These are phyloP conservation scores for Tetrahymena elliotti DNA, from an alignment of 73 alveolate genomes.

Conservation along the genomic window DNA sequence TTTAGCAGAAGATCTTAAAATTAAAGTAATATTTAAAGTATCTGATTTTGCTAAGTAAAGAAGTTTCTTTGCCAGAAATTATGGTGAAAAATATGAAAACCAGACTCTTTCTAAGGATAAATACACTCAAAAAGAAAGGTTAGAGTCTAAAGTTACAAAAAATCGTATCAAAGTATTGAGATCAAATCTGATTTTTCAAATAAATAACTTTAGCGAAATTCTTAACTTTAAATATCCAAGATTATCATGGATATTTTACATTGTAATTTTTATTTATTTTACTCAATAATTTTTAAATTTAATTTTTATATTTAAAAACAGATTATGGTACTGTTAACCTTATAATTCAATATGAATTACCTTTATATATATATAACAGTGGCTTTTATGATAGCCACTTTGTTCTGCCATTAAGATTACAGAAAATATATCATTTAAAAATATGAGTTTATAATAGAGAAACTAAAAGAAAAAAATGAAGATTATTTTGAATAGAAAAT, in stretches of 20 bases:
- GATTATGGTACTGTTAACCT: neutral
- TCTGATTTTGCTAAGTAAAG: neutral
- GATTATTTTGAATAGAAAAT: neutral
- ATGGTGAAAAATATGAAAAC: neutral
- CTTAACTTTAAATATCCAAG: neutral
- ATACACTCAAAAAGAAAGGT: neutral
- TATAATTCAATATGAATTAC: neutral
- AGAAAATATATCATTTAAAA: neutral
- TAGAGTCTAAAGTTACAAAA: neutral
- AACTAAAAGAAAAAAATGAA: neutral
- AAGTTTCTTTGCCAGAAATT: neutral
- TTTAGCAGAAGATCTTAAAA: neutral
- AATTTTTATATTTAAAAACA: neutral
- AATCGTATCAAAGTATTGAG: neutral
- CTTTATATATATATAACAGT: neutral
- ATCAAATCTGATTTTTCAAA: neutral
- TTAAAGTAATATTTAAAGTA: neutral
- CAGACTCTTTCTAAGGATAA: neutral
- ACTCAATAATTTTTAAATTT: neutral
- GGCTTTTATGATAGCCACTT: neutral
- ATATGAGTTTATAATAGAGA: neutral
- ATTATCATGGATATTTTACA: neutral
- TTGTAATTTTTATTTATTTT: neutral
- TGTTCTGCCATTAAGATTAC: neutral
- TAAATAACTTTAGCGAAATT: neutral